These are phyloP conservation scores for Plantago ovata DNA, from an alignment of 257 asterid species.

Conservation along the genomic window DNA sequence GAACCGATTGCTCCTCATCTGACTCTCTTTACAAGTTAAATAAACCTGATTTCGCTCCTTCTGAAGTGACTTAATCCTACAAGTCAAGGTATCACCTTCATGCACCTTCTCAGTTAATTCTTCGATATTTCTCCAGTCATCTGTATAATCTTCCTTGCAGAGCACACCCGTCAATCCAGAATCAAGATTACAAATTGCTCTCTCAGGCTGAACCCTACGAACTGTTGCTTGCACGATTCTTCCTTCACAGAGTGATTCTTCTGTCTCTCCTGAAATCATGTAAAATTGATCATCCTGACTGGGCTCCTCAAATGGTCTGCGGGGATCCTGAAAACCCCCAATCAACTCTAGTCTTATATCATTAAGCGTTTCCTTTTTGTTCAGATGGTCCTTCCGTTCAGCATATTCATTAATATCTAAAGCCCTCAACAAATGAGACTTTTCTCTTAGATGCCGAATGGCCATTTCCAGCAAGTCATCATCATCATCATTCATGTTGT, in stretches of 20 bases:
- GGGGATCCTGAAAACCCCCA: conserved; percentile 94
- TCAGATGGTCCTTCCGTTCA: conserved; percentile 43
- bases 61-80: conserved; percentile 73
- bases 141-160: conserved; percentile 71
- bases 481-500: conserved; percentile 72
- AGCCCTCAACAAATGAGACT: conserved; percentile 66
- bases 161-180: conserved; percentile 87
- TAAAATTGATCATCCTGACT: conserved; percentile 83
- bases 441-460: conserved; percentile 84
- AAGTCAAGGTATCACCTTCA: conserved; percentile 77
- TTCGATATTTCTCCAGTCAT: conserved; percentile 58
- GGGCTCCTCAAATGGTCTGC: conserved; percentile 62
- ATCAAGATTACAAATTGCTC: conserved; percentile 68
- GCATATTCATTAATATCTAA: conserved; percentile 71
- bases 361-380: conserved; percentile 74
- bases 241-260: conserved; percentile 86
- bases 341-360: conserved; percentile 81
- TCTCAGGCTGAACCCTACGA: conserved; percentile 78
- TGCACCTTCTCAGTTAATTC: conserved; percentile 73
- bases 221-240: conserved; percentile 84
- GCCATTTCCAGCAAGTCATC: conserved; percentile 82
- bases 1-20: conserved; percentile 52
- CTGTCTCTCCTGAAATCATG: conserved; percentile 90
- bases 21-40: conserved; percentile 73
- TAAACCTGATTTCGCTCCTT: conserved; percentile 82